Evolutionary conservation across 1,284 basidiomycete genomes (phyloP), one percentile per base, ranked within the genome.

Genomic region (Dichomitus squalens): DNA sequence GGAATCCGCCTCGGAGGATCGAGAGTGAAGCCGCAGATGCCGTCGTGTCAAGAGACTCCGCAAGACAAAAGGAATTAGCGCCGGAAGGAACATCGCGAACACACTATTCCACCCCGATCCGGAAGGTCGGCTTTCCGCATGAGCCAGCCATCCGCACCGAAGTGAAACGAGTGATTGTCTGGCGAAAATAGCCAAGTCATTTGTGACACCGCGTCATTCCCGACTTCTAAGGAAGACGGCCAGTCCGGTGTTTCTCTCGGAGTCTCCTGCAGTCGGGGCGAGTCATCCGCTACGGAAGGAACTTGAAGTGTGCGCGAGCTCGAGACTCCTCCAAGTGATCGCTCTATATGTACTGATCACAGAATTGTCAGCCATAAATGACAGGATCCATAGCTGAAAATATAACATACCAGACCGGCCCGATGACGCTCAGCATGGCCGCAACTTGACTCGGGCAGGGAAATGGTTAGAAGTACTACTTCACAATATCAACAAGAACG

Each of bases 61-160:
- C 61, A 57, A 61, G 53, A 59, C 58, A 63, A 63, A 62, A 59
- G 31, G 38, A 56, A 57, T 33, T 58, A 48, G 47, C 61, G 61
- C 61, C 51, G 58, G 39, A 11, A 41, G 33, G 20, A 23, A 21
- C 8, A 25, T 33, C 34, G 52, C 49, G 57, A 62, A n/a, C n/a
- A 62, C 51, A 59, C 60, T 59, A 57, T 53, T 38, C 53, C 47
- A 59, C 41, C 61, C 61, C 12, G 23, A 51, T 55, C 14, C 8
- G 61, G 58, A 48, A 59, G 39, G 44, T 36, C n/a, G 25, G 39
- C 16, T 25, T 5, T 11, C 20, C 25, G 25, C 25, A 23, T 27
- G 25, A 44, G 50, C 48, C 54, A 56, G 55, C 47, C 48, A 55
- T n/a, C 7, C 40, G 40, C 40, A 18, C 43, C 23, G 27, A 44